These are phyloP conservation scores for Dittrichia graveolens DNA, from an alignment of 129 eudicot genomes.

Conservation along the genomic window DNA sequence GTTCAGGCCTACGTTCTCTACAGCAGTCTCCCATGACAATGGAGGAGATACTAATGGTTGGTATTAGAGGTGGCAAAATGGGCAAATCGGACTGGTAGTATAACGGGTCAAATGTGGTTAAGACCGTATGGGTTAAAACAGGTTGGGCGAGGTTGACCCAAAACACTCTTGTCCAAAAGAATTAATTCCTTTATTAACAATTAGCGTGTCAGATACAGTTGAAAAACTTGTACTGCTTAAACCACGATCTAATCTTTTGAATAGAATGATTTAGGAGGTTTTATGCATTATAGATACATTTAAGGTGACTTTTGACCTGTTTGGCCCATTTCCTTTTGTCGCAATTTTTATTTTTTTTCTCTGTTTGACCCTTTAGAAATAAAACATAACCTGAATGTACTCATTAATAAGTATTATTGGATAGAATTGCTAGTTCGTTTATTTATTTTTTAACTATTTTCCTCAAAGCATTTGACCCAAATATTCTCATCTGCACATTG, in stretches of 20 bases:
- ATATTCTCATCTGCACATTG: not conserved
- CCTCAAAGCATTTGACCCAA: not conserved
- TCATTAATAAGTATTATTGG: not conserved
- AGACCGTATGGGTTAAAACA: not conserved
- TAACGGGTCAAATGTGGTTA: not conserved
- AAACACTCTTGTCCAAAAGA: not conserved
- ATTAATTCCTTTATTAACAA: not conserved
- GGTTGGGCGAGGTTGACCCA: not conserved
- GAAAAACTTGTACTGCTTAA: not conserved
- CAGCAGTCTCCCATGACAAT: conserved; percentile 97
- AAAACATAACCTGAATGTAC: not conserved
- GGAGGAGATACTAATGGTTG: conserved; percentile 88
- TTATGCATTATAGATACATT: not conserved
- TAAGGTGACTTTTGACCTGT: not conserved
- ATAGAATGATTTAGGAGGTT: not conserved
- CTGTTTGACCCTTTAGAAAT: not conserved
- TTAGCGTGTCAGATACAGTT: conserved; percentile 5
- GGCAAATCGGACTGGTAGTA: not conserved
- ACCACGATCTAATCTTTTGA: not conserved
- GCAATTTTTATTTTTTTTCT: not conserved
- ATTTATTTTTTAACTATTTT: conserved; percentile 2
- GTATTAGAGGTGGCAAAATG: conserved; percentile 28
- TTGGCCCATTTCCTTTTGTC: not conserved
- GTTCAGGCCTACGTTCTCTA: conserved; percentile 88
- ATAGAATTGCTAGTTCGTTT: not conserved